phyloP scores from a whole-genome alignment of 768 basidiomycete genomes.

The Collybia sordida region DNA sequence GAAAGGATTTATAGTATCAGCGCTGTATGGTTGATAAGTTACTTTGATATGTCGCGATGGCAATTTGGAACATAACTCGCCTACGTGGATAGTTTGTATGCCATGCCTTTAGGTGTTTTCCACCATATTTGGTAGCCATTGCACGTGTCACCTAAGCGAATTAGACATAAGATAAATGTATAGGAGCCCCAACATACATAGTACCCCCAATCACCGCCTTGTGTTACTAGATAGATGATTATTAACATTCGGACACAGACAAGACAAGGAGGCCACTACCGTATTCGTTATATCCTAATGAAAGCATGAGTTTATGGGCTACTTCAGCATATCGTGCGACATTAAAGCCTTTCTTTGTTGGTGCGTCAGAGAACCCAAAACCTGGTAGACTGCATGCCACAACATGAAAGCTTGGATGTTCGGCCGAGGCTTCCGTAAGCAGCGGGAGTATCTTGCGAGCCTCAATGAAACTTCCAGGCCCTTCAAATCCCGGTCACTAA shows the following conservation, averaged over 20 bases:
- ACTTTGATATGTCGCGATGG: background rate
- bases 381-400: slow-evolving; percentile 60
- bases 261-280: slow-evolving; percentile 21
- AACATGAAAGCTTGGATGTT: slow-evolving; percentile 62
- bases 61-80: slow-evolving; percentile 34
- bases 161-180: background rate
- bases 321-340: slow-evolving; percentile 54
- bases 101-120: slow-evolving; percentile 44
- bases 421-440: slow-evolving; percentile 38
- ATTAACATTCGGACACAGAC: too few species aligned
- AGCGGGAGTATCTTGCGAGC: slow-evolving; percentile 56
- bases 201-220: slow-evolving; percentile 49
- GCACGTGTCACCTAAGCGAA: slow-evolving; percentile 16
- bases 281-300: slow-evolving; percentile 48
- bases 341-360: slow-evolving; percentile 52
- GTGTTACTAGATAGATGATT: slow-evolving; percentile 27
- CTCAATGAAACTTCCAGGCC: slow-evolving; percentile 65
- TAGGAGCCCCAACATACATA: slow-evolving; percentile 22
- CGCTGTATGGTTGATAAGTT: background rate
- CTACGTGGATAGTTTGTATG: slow-evolving; percentile 36
- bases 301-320: slow-evolving; percentile 47
- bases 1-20: slow-evolving; percentile 18
- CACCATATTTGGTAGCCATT: slow-evolving; percentile 23
- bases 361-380: slow-evolving; percentile 59
- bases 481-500: slow-evolving; percentile 23